These are phyloP conservation scores for Trypanosoma avium DNA, from an alignment of 208 protist species.

Conservation along the genomic window DNA sequence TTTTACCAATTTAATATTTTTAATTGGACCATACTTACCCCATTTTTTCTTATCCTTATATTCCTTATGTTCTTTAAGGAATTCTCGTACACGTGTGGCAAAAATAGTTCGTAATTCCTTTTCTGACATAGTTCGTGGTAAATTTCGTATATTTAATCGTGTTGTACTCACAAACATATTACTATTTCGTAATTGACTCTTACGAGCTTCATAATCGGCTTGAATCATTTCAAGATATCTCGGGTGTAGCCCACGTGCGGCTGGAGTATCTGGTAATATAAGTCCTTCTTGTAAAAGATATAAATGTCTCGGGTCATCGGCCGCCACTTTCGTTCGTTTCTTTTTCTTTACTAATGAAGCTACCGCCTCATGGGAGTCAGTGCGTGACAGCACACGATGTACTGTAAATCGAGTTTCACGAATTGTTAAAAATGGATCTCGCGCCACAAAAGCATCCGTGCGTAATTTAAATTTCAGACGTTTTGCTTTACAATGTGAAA, in stretches of 20 bases:
- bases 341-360: slow-evolving; percentile 86
- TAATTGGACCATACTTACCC: slow-evolving; percentile 90
- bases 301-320: slow-evolving; percentile 87
- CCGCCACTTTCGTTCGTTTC: slow-evolving; percentile 86
- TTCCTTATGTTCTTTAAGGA: slow-evolving; percentile 75
- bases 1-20: slow-evolving; percentile 82
- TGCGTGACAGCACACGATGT: slow-evolving; percentile 74
- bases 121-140: slow-evolving; percentile 86
- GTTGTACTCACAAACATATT: slow-evolving; percentile 93
- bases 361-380: slow-evolving; percentile 77
- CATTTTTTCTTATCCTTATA: slow-evolving; percentile 73
- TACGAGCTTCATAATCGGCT: slow-evolving; percentile 80
- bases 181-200: slow-evolving; percentile 84
- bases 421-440: slow-evolving; percentile 84
- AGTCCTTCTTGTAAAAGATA: slow-evolving; percentile 89
- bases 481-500: slow-evolving; percentile 87
- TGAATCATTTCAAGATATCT: slow-evolving; percentile 85
- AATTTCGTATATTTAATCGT: slow-evolving; percentile 88
- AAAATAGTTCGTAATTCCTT: slow-evolving; percentile 88
- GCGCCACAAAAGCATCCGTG: slow-evolving; percentile 52
- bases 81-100: slow-evolving; percentile 58
- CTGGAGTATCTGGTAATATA: slow-evolving; percentile 71
- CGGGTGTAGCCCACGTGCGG: slow-evolving; percentile 74
- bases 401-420: slow-evolving; percentile 86
- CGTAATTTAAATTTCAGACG: slow-evolving; percentile 75